Percentiles rank a stretch among this genome's conserved stretches.
Conservation (phyloP, 2,329 filamentous ascomycete species). For the Aspergillus oerlinghausenensis region DNA sequence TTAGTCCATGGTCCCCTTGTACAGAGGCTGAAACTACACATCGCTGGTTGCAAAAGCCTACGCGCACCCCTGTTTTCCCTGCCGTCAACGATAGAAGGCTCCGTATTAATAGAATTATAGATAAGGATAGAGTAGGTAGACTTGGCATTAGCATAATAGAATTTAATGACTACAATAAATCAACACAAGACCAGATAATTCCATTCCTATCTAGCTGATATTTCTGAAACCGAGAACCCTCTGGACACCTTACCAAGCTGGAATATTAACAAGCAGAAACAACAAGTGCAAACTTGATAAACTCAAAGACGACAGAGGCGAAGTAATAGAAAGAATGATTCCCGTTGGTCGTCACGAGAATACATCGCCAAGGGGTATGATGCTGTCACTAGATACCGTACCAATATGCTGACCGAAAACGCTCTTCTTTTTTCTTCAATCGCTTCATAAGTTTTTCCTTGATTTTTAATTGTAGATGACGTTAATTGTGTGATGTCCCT, state of each 20-base stretch:
- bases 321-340: not conserved
- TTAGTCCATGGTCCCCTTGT: slow-evolving; percentile 32
- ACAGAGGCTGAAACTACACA: slow-evolving; percentile 13
- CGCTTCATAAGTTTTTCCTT: not conserved
- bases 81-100: not conserved
- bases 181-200: slow-evolving; percentile 2
- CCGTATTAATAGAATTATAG: slow-evolving; percentile 4
- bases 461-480: not conserved
- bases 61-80: not conserved
- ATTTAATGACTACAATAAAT: not conserved
- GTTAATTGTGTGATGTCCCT: not conserved
- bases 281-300: not conserved
- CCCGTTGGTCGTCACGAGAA: not conserved
- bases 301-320: not conserved
- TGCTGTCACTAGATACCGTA: not conserved
- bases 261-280: not conserved
- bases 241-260: slow-evolving; percentile 13
- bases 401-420: not conserved
- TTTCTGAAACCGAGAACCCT: slow-evolving; percentile 2
- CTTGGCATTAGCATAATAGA: not conserved
- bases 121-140: slow-evolving; percentile 3
- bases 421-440: not conserved
- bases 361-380: not conserved
- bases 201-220: slow-evolving; percentile 18
- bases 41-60: not conserved